A percentile compares a stretch with the other conserved stretches of the same genome.
These are phyloP conservation scores for Penicillium sp. DNA, from an alignment of 2,329 filamentous ascomycete species.

Conservation along the genomic window DNA sequence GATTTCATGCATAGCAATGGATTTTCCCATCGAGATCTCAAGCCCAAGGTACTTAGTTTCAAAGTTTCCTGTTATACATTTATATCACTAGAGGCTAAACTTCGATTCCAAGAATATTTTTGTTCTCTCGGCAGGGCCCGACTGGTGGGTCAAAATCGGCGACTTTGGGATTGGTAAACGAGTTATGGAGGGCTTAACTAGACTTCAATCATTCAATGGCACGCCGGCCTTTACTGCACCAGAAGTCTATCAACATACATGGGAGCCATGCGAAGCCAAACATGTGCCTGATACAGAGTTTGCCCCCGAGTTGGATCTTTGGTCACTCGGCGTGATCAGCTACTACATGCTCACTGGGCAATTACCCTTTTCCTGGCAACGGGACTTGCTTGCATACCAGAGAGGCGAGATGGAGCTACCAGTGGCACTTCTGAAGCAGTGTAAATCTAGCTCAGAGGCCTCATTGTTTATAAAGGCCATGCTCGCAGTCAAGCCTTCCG, in stretches of 20 bases:
- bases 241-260: constrained; percentile 6
- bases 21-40: constrained; percentile 45
- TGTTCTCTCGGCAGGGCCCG: constrained; percentile 26
- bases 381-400: constrained; percentile 10
- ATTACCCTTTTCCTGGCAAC: constrained; percentile 7
- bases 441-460: constrained; percentile 3
- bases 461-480: constrained; percentile 3
- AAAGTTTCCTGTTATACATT: neutral
- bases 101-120: constrained; percentile 36
- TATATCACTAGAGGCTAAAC: neutral
- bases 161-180: constrained; percentile 47
- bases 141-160: constrained; percentile 47
- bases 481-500: constrained; percentile 1
- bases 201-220: constrained; percentile 9
- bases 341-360: constrained; percentile 11
- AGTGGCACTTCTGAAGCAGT: neutral
- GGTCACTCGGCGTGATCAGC: constrained; percentile 11
- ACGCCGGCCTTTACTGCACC: constrained; percentile 13
- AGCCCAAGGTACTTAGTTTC: constrained; percentile 32
- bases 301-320: constrained; percentile 9
- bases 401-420: constrained; percentile 6
- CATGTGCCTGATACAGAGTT: neutral
- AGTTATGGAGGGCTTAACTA: constrained; percentile 15
- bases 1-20: constrained; percentile 39
- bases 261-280: neutral